Evolutionary conservation across 208 protist genomes (phyloP).

Genomic region (Phytomonas serpens): DNA sequence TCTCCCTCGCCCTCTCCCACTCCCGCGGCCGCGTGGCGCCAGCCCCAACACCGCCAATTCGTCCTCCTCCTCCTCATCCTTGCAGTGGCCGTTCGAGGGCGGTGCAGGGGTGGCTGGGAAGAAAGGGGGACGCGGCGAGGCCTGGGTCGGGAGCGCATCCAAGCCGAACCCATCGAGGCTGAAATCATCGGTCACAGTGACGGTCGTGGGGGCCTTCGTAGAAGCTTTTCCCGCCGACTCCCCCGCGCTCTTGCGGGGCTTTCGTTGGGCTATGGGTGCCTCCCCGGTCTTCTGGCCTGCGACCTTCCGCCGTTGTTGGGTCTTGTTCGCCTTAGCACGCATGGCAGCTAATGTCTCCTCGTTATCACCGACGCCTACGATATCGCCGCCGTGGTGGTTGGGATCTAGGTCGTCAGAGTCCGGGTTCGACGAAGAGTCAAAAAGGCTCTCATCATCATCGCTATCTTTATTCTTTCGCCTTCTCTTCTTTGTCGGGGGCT

Average conservation of each 20-base stretch:
- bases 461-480: conserved; percentile 39
- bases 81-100: background rate
- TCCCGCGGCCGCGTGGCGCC: conserved; percentile 3
- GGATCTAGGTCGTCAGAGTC: conserved; percentile 22
- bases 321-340: conserved; percentile 12
- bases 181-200: conserved; percentile 36
- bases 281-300: background rate
- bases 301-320: background rate
- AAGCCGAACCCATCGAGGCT: conserved; percentile 75
- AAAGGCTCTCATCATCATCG: conserved; percentile 37
- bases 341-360: background rate
- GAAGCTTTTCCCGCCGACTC: conserved; percentile 3
- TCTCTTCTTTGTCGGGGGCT: conserved; percentile 17
- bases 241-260: background rate
- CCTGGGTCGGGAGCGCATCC: conserved; percentile 33
- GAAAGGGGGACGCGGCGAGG: background rate
- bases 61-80: conserved; percentile 19
- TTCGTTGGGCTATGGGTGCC: background rate
- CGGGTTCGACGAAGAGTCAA: conserved; percentile 13
- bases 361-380: conserved; percentile 36
- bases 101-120: background rate
- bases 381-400: conserved; percentile 20
- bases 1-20: background rate
- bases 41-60: conserved; percentile 24
- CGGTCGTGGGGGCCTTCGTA: background rate